Conservation (phyloP, 1,284 basidiomycete species). For the Microbotryum violaceum region DNA sequence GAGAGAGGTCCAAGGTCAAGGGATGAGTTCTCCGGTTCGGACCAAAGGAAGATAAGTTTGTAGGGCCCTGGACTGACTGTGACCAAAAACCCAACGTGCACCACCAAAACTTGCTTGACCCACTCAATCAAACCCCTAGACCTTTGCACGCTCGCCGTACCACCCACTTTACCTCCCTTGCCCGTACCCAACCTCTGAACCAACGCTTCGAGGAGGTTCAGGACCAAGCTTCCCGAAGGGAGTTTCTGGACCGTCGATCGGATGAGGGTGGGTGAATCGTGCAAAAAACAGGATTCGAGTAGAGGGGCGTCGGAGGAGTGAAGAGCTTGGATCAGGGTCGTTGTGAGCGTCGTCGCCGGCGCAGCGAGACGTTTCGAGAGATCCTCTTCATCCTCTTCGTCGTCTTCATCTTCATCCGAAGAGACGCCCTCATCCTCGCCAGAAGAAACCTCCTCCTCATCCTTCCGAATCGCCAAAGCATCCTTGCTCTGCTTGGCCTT, state of each 20-base stretch:
- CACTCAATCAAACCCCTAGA: constrained; percentile 83
- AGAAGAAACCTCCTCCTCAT: constrained; percentile 35
- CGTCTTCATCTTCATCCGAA: constrained; percentile 13
- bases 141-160: constrained; percentile 55
- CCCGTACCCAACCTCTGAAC: constrained; percentile 74
- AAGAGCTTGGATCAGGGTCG: constrained; percentile 90
- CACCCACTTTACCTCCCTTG: constrained; percentile 69
- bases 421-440: constrained; percentile 12
- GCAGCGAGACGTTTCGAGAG: constrained; percentile 44
- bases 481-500: constrained; percentile 33
- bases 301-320: constrained; percentile 88
- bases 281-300: constrained; percentile 76
- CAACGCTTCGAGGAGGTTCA: constrained; percentile 80
- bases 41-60: not conserved
- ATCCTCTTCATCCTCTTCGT: constrained; percentile 22
- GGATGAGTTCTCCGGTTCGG: not conserved
- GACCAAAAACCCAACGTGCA: constrained; percentile 90
- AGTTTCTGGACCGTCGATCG: constrained; percentile 80
- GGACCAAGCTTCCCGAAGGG: constrained; percentile 71
- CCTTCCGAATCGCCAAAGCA: constrained; percentile 9
- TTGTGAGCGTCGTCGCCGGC: constrained; percentile 80
- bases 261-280: constrained; percentile 74
- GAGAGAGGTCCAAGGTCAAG: not conserved
- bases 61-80: constrained; percentile 51
- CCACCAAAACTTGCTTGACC: constrained; percentile 76